These are phyloP conservation scores for Boehmeria nivea DNA, from an alignment of 306 rosid genomes.

Conservation along the genomic window DNA sequence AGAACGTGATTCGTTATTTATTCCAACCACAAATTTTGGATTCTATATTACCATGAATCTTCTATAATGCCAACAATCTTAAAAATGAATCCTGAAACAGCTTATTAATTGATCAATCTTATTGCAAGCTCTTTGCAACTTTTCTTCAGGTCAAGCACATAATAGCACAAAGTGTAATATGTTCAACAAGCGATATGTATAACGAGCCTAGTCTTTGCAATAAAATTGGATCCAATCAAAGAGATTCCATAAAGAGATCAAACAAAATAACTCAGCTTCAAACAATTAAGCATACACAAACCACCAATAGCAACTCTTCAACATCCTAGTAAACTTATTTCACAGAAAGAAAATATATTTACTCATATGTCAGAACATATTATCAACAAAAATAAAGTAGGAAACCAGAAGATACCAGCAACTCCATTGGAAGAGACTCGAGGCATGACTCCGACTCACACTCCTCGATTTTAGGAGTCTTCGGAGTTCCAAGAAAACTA, in stretches of 20 bases:
- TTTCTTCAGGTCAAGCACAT: too few species aligned
- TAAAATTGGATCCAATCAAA: too few species aligned
- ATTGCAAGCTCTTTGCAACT: too few species aligned
- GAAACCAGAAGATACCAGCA: conserved; percentile 48
- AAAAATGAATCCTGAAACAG: not conserved
- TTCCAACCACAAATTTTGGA: not conserved
- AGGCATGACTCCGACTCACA: conserved; percentile 58
- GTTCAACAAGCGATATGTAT: too few species aligned
- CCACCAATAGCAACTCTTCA: not conserved
- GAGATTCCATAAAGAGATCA: not conserved
- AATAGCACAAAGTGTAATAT: not conserved
- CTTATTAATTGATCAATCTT: not conserved
- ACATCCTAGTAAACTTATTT: not conserved
- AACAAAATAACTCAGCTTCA: conserved; percentile 1
- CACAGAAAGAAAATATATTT: too few species aligned
- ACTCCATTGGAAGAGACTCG: conserved; percentile 79
- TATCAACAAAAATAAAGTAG: not conserved
- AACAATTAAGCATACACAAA: not conserved
- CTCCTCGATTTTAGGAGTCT: conserved; percentile 55
- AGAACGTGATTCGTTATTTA: not conserved
- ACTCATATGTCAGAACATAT: too few species aligned
- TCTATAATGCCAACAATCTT: too few species aligned
- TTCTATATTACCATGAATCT: not conserved
- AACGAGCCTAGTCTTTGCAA: too few species aligned
- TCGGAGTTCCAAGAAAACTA: conserved; percentile 51